A percentile compares a stretch with the other conserved stretches of the same genome.
phyloP scores from a whole-genome alignment of 169 alveolate genomes.

The Eimeria zaria region DNA sequence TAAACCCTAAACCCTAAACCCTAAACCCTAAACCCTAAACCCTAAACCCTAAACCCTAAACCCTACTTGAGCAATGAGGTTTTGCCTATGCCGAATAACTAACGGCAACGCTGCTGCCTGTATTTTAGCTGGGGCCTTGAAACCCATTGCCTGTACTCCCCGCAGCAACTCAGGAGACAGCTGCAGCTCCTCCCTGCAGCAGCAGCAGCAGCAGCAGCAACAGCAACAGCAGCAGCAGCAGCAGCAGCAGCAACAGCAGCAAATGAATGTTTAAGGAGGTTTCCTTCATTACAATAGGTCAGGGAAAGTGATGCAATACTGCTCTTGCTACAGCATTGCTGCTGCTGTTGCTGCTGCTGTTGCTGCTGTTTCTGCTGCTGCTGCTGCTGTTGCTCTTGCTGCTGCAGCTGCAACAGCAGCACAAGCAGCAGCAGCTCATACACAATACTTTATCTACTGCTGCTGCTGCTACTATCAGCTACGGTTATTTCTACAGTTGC shows the following conservation, averaged over 20 bases:
- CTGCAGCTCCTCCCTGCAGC: slow-evolving; percentile 69
- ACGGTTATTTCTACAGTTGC: too few relatives aligned
- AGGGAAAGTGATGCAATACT: not conserved
- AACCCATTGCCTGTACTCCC: slow-evolving; percentile 72
- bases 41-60: too few relatives aligned
- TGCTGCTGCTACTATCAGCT: too few relatives aligned
- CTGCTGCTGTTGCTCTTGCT: too few relatives aligned
- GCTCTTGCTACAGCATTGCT: too few relatives aligned
- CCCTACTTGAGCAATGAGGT: slow-evolving; percentile 76
- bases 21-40: too few relatives aligned
- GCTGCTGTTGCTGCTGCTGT: too few relatives aligned
- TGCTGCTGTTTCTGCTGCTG: too few relatives aligned
- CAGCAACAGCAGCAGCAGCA: not conserved
- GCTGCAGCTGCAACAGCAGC: not conserved
- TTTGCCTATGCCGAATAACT: slow-evolving; percentile 38
- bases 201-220: not conserved
- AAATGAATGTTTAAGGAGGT: not conserved
- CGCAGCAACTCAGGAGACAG: slow-evolving; percentile 61
- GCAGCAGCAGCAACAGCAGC: too few relatives aligned
- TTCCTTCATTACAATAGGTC: not conserved
- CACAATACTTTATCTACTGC: too few relatives aligned
- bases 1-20: slow-evolving; percentile 1
- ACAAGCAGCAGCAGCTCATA: not conserved
- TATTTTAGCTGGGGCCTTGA: slow-evolving; percentile 74
- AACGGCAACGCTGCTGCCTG: slow-evolving; percentile 85